Base-by-base conservation (phyloP, 2,329 filamentous ascomycete genomes). In the Endocalyx cinctus region DNA sequence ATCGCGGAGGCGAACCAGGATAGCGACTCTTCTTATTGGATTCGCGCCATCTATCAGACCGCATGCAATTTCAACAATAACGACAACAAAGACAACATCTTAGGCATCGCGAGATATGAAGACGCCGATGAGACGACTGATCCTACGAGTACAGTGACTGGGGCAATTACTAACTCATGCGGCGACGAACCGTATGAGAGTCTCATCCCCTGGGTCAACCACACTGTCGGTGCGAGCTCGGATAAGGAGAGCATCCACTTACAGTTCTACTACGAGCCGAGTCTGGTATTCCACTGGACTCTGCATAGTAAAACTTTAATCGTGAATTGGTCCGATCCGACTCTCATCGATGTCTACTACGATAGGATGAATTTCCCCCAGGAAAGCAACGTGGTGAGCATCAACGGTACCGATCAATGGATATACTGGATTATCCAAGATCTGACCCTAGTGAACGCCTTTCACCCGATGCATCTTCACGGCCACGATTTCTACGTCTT, bases 391-490 rank as follows among this genome's bases (percentile, higher is more conserved):
- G n/a, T n/a, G n/a, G n/a, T n/a, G n/a, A n/a, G 13, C 13, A n/a
- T 16, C 27, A 16, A 28, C 13, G 27, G 14, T 5, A 16, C 27
- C 27, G 27, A 15, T 12, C 14, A 16, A 6, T 28, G 27, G 27
- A 16, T 28, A 16, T 28, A 28, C 16, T 16, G 14, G 13, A 16
- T 28, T n/a, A 15, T 28, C 27, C 14, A 28, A n/a, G 27, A 28
- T 12, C 13, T 16, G 27, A 15, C 27, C 13, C 14, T 16, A 16
- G 13, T n/a, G n/a, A 28, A 28, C 27, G 13, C 13, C 6, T 29
- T 62, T 7, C 67, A 70, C 41, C 66, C 66, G 1, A 66, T 69
- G 47, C 69, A 74, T 50, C 54, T 74, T 8, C 69, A 73, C 49
- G 69, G 69, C 7, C 68, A 71, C 41, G 62, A 71, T 32, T 72